phyloP scores from a whole-genome alignment of 129 eudicot species.

The Lactuca sativa region DNA sequence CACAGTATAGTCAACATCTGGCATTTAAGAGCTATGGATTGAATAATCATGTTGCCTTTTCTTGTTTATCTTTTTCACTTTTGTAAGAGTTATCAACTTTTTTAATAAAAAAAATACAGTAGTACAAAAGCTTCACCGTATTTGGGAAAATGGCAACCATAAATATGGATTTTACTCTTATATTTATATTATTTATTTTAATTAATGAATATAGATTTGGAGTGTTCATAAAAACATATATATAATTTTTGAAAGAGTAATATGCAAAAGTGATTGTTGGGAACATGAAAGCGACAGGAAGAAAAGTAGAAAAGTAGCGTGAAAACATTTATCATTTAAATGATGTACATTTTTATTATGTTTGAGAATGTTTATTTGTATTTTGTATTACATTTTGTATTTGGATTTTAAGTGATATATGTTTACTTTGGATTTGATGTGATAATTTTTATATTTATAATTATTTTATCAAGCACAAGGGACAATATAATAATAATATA shows the following conservation, averaged over 20 bases:
- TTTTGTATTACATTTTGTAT: too few species aligned
- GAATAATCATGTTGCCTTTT: slow-evolving; percentile 36
- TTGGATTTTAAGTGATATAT: too few species aligned
- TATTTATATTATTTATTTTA: too few species aligned
- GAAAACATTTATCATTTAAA: not conserved
- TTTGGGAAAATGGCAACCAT: not conserved
- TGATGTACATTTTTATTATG: too few species aligned
- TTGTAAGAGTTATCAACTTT: not conserved
- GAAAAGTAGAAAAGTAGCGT: not conserved
- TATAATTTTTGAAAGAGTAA: not conserved
- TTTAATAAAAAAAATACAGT: too few species aligned
- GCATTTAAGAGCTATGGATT: slow-evolving; percentile 40
- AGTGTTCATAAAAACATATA: too few species aligned
- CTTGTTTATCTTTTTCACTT: slow-evolving; percentile 1
- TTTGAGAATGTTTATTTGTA: too few species aligned
- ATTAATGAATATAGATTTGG: not conserved
- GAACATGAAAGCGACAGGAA: not conserved
- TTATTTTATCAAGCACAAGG: too few species aligned
- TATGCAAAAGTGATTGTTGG: not conserved
- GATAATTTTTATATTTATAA: too few species aligned
- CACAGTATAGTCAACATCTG: slow-evolving; percentile 44
- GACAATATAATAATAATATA: too few species aligned
- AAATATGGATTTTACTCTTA: too few species aligned
- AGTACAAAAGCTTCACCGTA: not conserved
- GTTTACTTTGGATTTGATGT: too few species aligned